Base-by-base conservation (phyloP, 768 basidiomycete species). In the Pleurotus sapidus region DNA sequence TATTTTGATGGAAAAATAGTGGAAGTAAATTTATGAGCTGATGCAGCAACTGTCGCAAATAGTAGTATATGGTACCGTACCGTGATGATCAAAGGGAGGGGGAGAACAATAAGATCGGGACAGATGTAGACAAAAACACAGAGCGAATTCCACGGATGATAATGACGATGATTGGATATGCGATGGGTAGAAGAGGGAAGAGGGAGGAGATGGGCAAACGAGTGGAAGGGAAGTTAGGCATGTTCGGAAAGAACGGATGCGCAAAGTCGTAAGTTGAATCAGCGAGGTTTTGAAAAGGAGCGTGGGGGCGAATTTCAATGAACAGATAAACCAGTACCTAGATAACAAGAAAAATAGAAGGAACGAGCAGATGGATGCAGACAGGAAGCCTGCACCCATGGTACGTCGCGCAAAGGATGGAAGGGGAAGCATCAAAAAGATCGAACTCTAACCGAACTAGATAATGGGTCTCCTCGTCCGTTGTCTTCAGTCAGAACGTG, bases 401-500 rank as follows among this genome's bases (percentile, higher is more conserved):
- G 47, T 7, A 49, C 15, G 30, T 49, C 23, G 24, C 7, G 14
- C 43, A 23, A 45, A 45, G 3, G 8, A n/a, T 9, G n/a, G 49
- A 55, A 47, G 20, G 23, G 18, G 25, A 55, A 39, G 47, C 50
- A 27, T 27, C 43, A 49, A 37, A 46, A 58, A 40, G 45, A 49
- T 60, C 46, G 23, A 51, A 57, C 49, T 23, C 24, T 18, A n/a
- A 34, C 24, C 27, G 34, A 50, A 27, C 34, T 47, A 40, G 59
- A 40, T 49, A 43, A 40, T 59, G 49, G n/a, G 49, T 17, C 49
- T 50, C 49, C 49, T 50, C 49, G 24, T 50, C 25, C 49, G 46
- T 48, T 23, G 49, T 7, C 24, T 30, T 50, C 14, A 30, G n/a
- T 48, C 23, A 18, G 27, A 24, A 48, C 47, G 15, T 24, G 47